Percentiles rank a stretch among this genome's conserved stretches.
Evolutionary conservation across 139 green algal species (phyloP).

Genomic region (Pleodorina starrii): DNA sequence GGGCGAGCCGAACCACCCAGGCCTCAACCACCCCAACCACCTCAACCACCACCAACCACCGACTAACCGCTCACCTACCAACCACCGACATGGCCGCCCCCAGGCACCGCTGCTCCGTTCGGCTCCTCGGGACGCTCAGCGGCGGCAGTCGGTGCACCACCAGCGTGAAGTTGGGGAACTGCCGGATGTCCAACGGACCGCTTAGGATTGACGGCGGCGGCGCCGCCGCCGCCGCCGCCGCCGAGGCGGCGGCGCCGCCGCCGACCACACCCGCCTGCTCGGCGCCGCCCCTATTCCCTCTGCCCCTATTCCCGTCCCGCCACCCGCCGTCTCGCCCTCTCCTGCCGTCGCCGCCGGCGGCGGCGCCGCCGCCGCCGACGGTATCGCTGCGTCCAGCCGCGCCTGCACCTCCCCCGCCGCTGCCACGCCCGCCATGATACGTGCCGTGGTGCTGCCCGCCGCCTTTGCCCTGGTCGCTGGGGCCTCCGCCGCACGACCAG

Average conservation of each 20-base stretch:
- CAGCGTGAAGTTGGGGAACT: not conserved
- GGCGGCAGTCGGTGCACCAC: conserved; percentile 1
- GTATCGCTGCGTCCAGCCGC: not conserved
- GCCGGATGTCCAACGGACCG: not conserved
- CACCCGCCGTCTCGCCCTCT: not conserved
- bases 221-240: not conserved
- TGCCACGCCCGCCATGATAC: too few species aligned
- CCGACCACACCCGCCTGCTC: not conserved
- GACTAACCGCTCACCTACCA: not conserved
- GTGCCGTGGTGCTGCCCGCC: too few species aligned
- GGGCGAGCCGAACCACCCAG: too few species aligned
- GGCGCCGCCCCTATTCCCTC: not conserved
- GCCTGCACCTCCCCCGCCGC: not conserved
- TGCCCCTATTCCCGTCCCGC: not conserved
- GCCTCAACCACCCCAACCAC: too few species aligned
- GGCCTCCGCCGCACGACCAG: too few species aligned
- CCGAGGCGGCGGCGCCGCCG: not conserved
- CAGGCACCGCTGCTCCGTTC: conserved; percentile 4
- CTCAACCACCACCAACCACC: too few species aligned
- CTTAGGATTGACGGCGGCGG: not conserved
- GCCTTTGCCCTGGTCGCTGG: not conserved
- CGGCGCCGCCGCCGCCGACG: too few species aligned
- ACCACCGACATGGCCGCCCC: conserved; percentile 18
- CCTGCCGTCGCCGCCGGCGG: not conserved
- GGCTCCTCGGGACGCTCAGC: not conserved